Conservation (phyloP, 768 basidiomycete species). For the Tricholomella constricta region DNA sequence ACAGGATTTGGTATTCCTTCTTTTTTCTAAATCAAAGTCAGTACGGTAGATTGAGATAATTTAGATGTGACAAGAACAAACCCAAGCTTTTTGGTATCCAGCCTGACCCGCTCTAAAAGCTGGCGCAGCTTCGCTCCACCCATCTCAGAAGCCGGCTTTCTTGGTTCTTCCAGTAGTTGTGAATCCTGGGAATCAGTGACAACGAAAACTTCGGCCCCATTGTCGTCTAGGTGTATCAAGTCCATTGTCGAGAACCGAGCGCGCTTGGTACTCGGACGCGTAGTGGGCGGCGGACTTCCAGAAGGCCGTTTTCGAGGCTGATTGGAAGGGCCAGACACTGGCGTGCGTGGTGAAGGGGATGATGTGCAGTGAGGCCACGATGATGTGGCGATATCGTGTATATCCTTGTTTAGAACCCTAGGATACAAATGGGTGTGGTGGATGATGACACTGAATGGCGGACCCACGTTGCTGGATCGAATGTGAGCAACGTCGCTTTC, state of each 20-base stretch:
- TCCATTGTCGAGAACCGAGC: slow-evolving; percentile 6
- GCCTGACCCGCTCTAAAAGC: slow-evolving; percentile 11
- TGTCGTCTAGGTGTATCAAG: slow-evolving; percentile 28
- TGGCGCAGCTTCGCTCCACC: not conserved
- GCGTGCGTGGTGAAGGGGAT: not conserved
- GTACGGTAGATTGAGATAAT: too few species aligned
- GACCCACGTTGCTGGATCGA: slow-evolving; percentile 74
- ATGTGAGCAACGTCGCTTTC: slow-evolving; percentile 63
- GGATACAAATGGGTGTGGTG: not conserved
- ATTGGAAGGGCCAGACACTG: not conserved
- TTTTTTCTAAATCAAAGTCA: slow-evolving; percentile 37
- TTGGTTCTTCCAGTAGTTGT: not conserved
- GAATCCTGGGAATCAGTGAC: not conserved
- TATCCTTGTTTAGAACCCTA: slow-evolving; percentile 9
- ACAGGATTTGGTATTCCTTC: slow-evolving; percentile 82
- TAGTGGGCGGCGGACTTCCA: not conserved
- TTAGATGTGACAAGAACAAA: slow-evolving; percentile 2
- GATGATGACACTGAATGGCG: not conserved
- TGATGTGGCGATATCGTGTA: slow-evolving; percentile 12
- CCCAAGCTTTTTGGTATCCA: slow-evolving; percentile 23
- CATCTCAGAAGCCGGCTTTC: not conserved
- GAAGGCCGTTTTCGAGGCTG: slow-evolving; percentile 4
- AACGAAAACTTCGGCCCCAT: slow-evolving; percentile 16
- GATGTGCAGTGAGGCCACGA: not conserved
- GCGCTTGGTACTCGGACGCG: slow-evolving; percentile 28